Evolutionary conservation across 106 monocot genomes (phyloP), one percentile per base, ranked within the genome.

Genomic region (Hemerocallis citrina): DNA sequence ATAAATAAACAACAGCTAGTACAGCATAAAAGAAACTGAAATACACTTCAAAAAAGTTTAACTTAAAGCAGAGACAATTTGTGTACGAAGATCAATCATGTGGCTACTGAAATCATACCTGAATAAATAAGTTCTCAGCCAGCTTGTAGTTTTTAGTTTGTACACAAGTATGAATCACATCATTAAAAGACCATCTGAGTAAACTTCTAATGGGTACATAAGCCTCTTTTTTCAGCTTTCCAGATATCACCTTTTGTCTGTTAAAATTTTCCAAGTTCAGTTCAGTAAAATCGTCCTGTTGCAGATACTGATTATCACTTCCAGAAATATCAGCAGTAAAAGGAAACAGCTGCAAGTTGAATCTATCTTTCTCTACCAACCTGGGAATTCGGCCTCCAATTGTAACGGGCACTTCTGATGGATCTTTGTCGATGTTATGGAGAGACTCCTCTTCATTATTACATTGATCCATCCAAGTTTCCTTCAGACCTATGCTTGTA

Each of bases 131-230:
- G 33, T 73, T 34, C 61, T 81, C 84, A 72, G 84, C 84, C 59
- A 81, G 47, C 22, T 84, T 51, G 52, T 9, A 84, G 24, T 72
- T 72, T 5, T 55, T 52, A 31, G 48, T 57, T 52, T 25, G 37
- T 31, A 66, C 77, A 77, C 74, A 78, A 30, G 63, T 64, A 72
- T 78, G 81, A 30, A 89, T 62, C 6, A 81, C 25, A 64, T 89
- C 75, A 62, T 69, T 76, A 59, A 81, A 89, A 34, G 89, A 71
- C 84, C 77, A 75, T 65, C 72, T 68, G 58, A 89, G 63, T 9
- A 84, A 15, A 43, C 52, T 67, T 51, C 51, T 51, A 67, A 64
- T 64, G 4, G 59, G 59, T 35, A 11, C 3, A 70, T 65, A 64
- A 54, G 11, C 33, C 15, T 19, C 66, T 62, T 11, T 52, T 39